These are phyloP conservation scores for Exophiala phaeomuriformis DNA, from an alignment of 2,329 filamentous ascomycete genomes.

Conservation along the genomic window DNA sequence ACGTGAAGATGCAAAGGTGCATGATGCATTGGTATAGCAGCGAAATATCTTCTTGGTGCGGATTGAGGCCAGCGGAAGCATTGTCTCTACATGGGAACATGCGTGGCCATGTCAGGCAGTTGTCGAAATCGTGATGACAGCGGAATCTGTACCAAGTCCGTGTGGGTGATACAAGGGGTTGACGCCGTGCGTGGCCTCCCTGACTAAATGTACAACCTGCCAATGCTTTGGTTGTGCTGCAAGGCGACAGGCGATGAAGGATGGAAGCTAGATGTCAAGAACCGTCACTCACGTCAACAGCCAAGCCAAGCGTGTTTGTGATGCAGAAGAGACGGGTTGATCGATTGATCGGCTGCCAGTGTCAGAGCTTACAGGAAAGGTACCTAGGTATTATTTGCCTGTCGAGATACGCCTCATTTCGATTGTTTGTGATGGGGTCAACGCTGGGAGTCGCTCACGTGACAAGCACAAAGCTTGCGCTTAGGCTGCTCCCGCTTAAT, in stretches of 20 bases:
- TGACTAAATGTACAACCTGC: conserved; percentile 5
- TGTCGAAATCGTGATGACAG: conserved; percentile 1
- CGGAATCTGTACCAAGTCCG: conserved; percentile 9
- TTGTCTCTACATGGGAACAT: background rate
- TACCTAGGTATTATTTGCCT: no score
- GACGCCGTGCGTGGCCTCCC: conserved; percentile 12
- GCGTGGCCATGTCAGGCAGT: background rate
- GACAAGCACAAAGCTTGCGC: background rate
- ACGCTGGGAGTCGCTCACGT: background rate
- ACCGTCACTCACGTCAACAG: background rate
- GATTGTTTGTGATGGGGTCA: background rate
- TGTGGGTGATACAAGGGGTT: conserved; percentile 15
- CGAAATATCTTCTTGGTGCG: no score
- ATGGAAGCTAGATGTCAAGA: background rate
- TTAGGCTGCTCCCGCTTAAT: background rate
- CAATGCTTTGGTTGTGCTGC: conserved; percentile 1
- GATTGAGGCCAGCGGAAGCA: no score
- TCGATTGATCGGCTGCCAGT: background rate
- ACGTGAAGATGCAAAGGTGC: no score
- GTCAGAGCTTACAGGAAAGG: no score
- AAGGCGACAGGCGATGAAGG: background rate
- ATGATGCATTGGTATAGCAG: no score
- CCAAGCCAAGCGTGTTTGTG: background rate
- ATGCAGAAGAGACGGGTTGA: background rate
- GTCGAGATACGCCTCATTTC: no score